A percentile compares a stretch with the other conserved stretches of the same genome.
Conservation (phyloP, 345 rosid genomes). For the Excoecaria agallocha region DNA sequence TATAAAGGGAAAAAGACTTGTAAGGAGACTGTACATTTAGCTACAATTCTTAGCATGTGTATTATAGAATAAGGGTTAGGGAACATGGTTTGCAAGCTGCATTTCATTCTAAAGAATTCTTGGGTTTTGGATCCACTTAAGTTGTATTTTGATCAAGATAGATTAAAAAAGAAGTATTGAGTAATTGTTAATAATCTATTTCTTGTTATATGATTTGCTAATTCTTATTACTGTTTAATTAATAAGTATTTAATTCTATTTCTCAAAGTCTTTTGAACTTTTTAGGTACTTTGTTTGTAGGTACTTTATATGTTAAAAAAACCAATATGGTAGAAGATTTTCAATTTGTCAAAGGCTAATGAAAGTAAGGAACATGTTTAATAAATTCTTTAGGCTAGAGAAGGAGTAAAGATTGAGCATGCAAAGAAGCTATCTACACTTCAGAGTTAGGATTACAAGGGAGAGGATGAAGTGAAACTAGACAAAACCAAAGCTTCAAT, state of each 20-base stretch:
- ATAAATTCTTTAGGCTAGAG: conserved; percentile 62
- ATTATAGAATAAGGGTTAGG: too few relatives aligned
- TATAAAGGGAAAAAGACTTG: too few relatives aligned
- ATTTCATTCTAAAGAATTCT: not conserved
- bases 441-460: conserved; percentile 93
- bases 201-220: not conserved
- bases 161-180: too few relatives aligned
- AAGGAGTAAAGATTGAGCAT: conserved; percentile 87
- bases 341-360: conserved; percentile 7
- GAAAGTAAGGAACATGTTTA: not conserved
- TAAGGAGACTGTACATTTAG: too few relatives aligned
- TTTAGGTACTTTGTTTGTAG: not conserved
- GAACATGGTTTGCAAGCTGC: not conserved
- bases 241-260: too few relatives aligned
- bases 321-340: not conserved
- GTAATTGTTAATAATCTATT: not conserved
- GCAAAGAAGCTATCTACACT: conserved; percentile 73
- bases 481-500: conserved; percentile 86
- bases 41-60: too few relatives aligned
- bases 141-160: too few relatives aligned
- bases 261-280: too few relatives aligned
- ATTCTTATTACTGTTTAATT: too few relatives aligned
- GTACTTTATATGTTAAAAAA: not conserved
- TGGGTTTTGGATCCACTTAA: not conserved
- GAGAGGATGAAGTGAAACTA: conserved; percentile 72